Evolutionary conservation across 2,329 filamentous ascomycete genomes (phyloP), one percentile per base, ranked within the genome.

Genomic region (Aspergillus chevalieri): DNA sequence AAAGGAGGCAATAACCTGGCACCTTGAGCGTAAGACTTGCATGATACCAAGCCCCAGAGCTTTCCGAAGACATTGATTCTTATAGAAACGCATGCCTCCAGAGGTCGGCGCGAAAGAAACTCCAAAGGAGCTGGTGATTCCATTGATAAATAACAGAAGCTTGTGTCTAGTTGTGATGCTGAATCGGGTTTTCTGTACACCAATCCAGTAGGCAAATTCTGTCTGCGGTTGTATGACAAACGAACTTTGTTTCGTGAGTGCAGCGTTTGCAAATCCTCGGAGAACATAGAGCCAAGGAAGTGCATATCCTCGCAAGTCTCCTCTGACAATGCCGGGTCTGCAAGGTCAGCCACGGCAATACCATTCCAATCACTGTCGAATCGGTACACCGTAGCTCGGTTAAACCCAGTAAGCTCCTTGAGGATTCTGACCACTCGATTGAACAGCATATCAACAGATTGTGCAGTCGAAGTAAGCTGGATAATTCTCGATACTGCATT

Each of bases 401-500:
- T 87, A 56, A 94, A 94, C 0, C 88, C 86, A 0, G 87, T 91
- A 45, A 95, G 64, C 61, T 93, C 87, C 61, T 91, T 92, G 42
- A 94, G 79, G 9, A 92, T 87, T 1, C 87, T 87, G 0, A 92
- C 85, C 6, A 92, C 66, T 12, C 91, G 81, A 59, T 91, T 90
- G 33, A 94, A 72, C 51, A 95, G 90, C 0, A 65, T 75, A 1
- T 89, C 83, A 1, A 94, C 72, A 47, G 79, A 84, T 1, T 82
- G 77, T 1, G 89, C 87, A 22, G 82, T 80, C 4, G 87, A 81
- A 10, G 94, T 75, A 64, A 92, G 88, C 58, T 93, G 88, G 62
- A 94, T 87, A 1, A 94, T 85, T 63, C 94, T 89, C 1, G 87
- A 89, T 82, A 94, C 86, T 55, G 91, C 87, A 65, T 93, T 90